Evolutionary conservation across 2,329 filamentous ascomycete species (phyloP), one percentile per base, ranked within the genome.

Genomic region (Fusarium denticulatum): DNA sequence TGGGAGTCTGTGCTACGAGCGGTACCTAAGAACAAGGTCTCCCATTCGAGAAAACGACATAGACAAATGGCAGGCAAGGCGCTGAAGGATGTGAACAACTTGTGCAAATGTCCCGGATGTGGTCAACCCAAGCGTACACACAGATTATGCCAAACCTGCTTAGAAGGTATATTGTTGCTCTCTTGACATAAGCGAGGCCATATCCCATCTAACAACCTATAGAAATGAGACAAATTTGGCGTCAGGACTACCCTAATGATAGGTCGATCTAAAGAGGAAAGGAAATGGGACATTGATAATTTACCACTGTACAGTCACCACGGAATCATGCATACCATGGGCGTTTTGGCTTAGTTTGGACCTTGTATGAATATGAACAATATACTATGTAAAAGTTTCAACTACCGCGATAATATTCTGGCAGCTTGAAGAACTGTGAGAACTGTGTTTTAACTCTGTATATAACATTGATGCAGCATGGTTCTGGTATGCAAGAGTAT

Each of bases 21-120:
- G 3, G 96, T 98, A 22, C 96, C 96, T 10, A 99, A 99, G 89
- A 98, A 97, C 86, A 99, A 98, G 89, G 97, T 95, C 39, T 98
- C 96, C 46, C 94, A 99, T 83, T 94, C 94, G 87, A 97, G 96
- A 86, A 97, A 95, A 88, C 90, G 96, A 77, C 92, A 95, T 80
- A 91, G 97, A 79, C 95, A 97, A 81, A 93, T 98, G 92, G 96
- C 95, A 30, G 96, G 96, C 79, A 99, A 99, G 85, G 96, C 92
- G 49, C 84, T 99, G 77, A 94, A 97, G 85, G 96, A 99, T 81
- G 91, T 97, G 65, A 96, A 93, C 72, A 89, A 90, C 60, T 85
- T 99, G 76, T 97, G 95, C 85, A 94, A 91, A 80, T 99, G 96
- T 81, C 93, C 96, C 1, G 94, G 91, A 20, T 99, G 96, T 79